Percentiles rank a stretch among this genome's conserved stretches.
Conservation (phyloP, 1,139 yeast genomes). For the Yamadazyma taylorii region DNA sequence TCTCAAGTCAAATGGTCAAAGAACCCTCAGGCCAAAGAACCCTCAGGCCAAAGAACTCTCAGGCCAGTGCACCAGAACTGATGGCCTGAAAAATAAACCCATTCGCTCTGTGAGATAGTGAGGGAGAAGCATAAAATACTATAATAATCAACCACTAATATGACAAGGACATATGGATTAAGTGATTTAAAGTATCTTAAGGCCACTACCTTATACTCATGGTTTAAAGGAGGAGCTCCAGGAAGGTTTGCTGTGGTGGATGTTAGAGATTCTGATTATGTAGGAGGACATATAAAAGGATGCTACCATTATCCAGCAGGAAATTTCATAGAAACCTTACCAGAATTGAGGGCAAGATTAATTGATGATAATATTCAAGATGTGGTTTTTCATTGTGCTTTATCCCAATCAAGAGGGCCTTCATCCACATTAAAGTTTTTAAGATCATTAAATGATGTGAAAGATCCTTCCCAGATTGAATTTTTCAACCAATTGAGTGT, state of each 20-base stretch:
- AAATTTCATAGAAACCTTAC: conserved; percentile 41
- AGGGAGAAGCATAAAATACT: no score
- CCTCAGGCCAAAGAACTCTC: no score
- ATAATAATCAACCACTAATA: neutral
- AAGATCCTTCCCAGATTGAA: conserved; percentile 24
- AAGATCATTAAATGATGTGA: conserved; percentile 47
- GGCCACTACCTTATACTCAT: conserved; percentile 41
- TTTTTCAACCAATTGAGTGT: conserved; percentile 47
- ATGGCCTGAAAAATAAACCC: no score
- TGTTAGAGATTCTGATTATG: conserved; percentile 78
- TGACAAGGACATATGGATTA: conserved; percentile 7
- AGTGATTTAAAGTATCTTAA: conserved; percentile 44
- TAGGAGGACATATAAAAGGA: conserved; percentile 67
- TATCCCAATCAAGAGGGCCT: conserved; percentile 91
- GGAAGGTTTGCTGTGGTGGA: conserved; percentile 71
- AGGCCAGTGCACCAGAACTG: no score
- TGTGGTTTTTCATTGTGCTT: conserved; percentile 86
- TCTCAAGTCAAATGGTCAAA: no score
- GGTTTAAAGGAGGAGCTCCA: conserved; percentile 45
- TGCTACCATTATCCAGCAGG: conserved; percentile 64
- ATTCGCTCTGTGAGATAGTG: no score
- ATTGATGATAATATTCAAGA: conserved; percentile 37
- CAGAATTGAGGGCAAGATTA: conserved; percentile 41
- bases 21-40: no score
- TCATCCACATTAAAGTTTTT: conserved; percentile 70